phyloP scores from a whole-genome alignment of 371 early-diverging fungal genomes.

The Apophysomyces sp. region DNA sequence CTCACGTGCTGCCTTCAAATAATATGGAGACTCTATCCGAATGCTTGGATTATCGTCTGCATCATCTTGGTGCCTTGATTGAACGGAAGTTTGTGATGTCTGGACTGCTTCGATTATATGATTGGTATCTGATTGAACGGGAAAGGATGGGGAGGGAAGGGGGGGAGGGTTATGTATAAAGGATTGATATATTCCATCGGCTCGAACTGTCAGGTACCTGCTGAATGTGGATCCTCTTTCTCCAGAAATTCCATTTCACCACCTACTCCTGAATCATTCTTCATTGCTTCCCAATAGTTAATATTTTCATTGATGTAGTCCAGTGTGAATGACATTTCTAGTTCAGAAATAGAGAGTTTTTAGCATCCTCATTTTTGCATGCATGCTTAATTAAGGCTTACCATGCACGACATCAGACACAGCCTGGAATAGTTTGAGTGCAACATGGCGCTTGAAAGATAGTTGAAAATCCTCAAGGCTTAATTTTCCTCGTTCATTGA shows the following conservation, averaged over 20 bases:
- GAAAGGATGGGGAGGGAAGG: not conserved
- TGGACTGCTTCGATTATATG: not conserved
- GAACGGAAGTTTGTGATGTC: not conserved
- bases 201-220: not conserved
- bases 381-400: slow-evolving; percentile 11
- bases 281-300: slow-evolving; percentile 27
- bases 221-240: not conserved
- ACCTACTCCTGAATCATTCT: slow-evolving; percentile 16
- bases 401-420: slow-evolving; percentile 28
- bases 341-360: slow-evolving; percentile 1
- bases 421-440: slow-evolving; percentile 37
- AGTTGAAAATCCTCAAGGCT: slow-evolving; percentile 40
- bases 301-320: slow-evolving; percentile 37
- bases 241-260: not conserved
- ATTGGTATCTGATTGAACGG: not conserved
- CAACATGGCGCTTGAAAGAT: slow-evolving; percentile 36
- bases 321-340: slow-evolving; percentile 42
- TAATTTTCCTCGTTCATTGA: slow-evolving; percentile 42
- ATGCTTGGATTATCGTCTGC: not conserved
- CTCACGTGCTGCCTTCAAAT: not conserved
- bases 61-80: not conserved
- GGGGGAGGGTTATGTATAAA: not conserved
- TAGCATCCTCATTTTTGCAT: slow-evolving; percentile 23
- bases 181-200: not conserved
- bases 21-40: not conserved